Base-by-base conservation (phyloP, 2,329 filamentous ascomycete genomes). In the Cladosporium austrohemisphaericum region DNA sequence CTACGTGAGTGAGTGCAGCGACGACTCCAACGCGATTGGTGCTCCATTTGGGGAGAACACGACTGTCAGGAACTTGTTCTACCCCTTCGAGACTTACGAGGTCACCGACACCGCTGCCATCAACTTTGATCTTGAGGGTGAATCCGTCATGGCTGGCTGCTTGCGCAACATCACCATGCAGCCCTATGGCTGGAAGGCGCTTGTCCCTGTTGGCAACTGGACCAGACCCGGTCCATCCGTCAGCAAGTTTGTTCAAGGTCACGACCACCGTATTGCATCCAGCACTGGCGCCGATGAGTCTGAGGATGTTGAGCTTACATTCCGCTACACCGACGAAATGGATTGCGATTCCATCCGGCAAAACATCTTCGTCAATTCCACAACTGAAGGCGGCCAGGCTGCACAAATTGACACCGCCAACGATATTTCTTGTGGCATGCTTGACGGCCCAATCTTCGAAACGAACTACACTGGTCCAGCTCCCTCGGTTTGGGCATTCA, bases 271-370 rank as follows among this genome's bases (percentile, higher is more conserved):
- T 2, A 60, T 84, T 4, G 52, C 74, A 14, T 82, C 81, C 0
- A 72, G 65, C 25, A 56, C 53, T 7, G 68, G 63, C 4, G 23
- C 31, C 9, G 38, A 41, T 2, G 10, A 41, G 20, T 20, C 46
- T 5, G 23, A 31, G 3, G 25, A 37, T 11, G 56, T 82, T 13
- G 62, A 73, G 5, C 67, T 85, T 36, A 71, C 76, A 41, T 51
- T 85, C 3, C 74, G 79, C 28, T 85, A 83, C 61, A 83, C 80
- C 1, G 69, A 70, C 1, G 67, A 75, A 37, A 84, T 85, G 81
- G 70, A 80, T 55, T 85, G 83, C 62, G 68, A 75, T n/a, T 69
- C 68, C 0, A 67, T 84, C 11, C 74, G 70, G 0, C 61, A 73
- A 3, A 69, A 70, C 3, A 71, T 85, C 22, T 67, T 66, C 0